Evolutionary conservation across 768 basidiomycete genomes (phyloP).

Genomic region (Amanita thiersii): DNA sequence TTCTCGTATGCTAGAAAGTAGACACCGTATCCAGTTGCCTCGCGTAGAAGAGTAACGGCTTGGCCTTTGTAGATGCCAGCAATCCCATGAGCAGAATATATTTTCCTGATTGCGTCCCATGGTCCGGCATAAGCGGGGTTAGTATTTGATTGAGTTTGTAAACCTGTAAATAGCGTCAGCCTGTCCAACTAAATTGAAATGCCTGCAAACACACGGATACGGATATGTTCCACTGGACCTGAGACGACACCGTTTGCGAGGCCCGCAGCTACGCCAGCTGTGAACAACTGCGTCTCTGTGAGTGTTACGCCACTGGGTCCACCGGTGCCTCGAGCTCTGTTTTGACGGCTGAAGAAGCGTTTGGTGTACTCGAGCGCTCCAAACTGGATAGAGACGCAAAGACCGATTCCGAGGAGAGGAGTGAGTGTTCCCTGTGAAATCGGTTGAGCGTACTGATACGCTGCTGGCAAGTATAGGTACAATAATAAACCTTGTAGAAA

Average conservation of each 20-base stretch:
- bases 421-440: conserved; percentile 73
- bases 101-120: conserved; percentile 81
- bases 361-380: conserved; percentile 84
- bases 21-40: conserved; percentile 72
- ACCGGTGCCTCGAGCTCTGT: conserved; percentile 49
- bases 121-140: conserved; percentile 80
- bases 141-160: conserved; percentile 83
- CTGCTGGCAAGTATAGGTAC: background rate
- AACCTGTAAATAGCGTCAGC: conserved; percentile 37
- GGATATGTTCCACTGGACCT: conserved; percentile 95
- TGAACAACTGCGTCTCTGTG: conserved; percentile 55
- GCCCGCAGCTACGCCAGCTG: conserved; percentile 79
- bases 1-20: conserved; percentile 95
- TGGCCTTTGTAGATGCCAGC: conserved; percentile 91
- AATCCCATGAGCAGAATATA: conserved; percentile 67
- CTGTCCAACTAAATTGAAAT: conserved; percentile 1
- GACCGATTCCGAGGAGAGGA: conserved; percentile 85
- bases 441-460: conserved; percentile 4
- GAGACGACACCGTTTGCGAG: conserved; percentile 89
- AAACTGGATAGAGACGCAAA: conserved; percentile 96
- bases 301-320: conserved; percentile 60
- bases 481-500: conserved; percentile 79
- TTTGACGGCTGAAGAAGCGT: conserved; percentile 63
- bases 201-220: conserved; percentile 61
- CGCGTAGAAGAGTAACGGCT: conserved; percentile 77